Evolutionary conservation across 768 basidiomycete genomes (phyloP), one percentile per base, ranked within the genome.

Genomic region (Mrakia blollopis): DNA sequence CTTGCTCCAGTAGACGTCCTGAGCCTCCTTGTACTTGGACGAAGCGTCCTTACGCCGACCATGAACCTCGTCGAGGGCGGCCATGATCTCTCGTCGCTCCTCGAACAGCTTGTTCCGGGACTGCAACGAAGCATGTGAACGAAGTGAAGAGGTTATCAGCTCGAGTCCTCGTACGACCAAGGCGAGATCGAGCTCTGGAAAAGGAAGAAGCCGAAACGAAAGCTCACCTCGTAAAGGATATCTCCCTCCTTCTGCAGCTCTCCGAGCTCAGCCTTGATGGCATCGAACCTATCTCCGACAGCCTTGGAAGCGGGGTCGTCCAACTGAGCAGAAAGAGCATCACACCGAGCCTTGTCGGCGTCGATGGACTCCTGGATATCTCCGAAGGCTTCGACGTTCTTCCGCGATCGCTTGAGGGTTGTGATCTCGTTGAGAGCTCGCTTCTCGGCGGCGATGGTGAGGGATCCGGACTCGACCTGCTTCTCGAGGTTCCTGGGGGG

Each of bases 361-460:
- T 95, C 92, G 80, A 99, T 94, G 37, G 89, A 83, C 1, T 90
- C 89, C 80, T 97, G 91, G 63, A 91, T 87, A 0, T 88, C 85
- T 80, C 92, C 89, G 86, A 95, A 94, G 72, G 87, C 83, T 83
- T 98, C 94, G 76, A 98, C 89, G 18, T 85, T 85, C 82, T 87
- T 90, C 72, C 93, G 90, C 77, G 84, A 87, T 61, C 93, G 91
- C 81, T 88, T 92, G 79, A 87, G 85, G 62, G 87, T 87, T 78
- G 87, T 88, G 78, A 99, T 96, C 80, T 98, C 96, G 79, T 89
- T 88, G n/a, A 99, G 87, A 7, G 94, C 92, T 72, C 93, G 90
- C 85, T 97, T 98, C 85, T 99, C 97, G 75, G 97, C 95, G 37
- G 90, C 94, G 77, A 98, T 87, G 82, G 93, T 97, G 87, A 99